Conservation (phyloP, 2,329 filamentous ascomycete genomes). For the Zasmidium angulare region DNA sequence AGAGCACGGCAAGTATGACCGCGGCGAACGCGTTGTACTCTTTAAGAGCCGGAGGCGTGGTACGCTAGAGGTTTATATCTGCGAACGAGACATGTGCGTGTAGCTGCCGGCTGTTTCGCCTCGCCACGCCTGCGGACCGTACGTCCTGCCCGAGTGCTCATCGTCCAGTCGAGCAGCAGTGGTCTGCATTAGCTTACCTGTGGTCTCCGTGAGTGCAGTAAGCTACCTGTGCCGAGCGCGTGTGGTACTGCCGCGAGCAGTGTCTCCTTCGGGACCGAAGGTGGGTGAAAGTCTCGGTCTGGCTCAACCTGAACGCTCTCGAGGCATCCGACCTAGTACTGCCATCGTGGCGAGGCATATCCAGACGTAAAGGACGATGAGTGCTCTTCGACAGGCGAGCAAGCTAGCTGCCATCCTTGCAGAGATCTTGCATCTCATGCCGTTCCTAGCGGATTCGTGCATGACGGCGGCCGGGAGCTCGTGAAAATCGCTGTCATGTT, state of each 20-base stretch:
- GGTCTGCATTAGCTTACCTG: neutral
- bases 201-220: neutral
- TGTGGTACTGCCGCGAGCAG: neutral
- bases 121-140: conserved; percentile 5
- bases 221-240: neutral
- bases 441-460: neutral
- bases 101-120: conserved; percentile 3
- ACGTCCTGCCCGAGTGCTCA: neutral
- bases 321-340: neutral
- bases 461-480: neutral
- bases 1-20: neutral
- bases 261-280: neutral
- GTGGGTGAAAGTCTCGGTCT: neutral
- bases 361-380: neutral
- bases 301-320: neutral
- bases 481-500: neutral
- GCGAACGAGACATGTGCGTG: neutral
- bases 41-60: neutral
- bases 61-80: neutral
- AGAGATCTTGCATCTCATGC: neutral
- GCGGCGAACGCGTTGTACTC: neutral
- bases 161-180: neutral
- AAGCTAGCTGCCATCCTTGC: neutral
- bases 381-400: neutral
- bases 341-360: neutral